A percentile compares a stretch with the other conserved stretches of the same genome.
Evolutionary conservation across 495 filamentous ascomycete species (phyloP).

Genomic region (Aspergillus biplanus): DNA sequence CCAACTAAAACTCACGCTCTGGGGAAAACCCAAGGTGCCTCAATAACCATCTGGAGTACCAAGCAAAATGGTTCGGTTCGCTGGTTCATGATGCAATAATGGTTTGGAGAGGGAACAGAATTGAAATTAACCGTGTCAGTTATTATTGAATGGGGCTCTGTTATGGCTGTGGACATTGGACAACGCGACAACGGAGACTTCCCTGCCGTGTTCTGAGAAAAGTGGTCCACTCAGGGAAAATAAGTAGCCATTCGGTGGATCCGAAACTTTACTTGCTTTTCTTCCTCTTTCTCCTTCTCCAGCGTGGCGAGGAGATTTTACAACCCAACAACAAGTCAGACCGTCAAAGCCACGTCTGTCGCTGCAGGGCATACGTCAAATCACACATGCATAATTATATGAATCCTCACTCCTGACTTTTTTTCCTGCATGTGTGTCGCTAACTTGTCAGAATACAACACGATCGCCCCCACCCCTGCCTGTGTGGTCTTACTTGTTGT

Average conservation of each 20-base stretch:
- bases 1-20: neutral
- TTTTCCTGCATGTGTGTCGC: too few species aligned
- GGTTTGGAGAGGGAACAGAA: too few species aligned
- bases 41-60: neutral
- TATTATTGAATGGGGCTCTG: too few species aligned
- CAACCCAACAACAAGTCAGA: neutral
- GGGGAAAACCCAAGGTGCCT: neutral
- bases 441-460: neutral
- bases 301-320: neutral
- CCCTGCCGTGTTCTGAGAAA: neutral
- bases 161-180: too few species aligned
- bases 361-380: conserved; percentile 1
- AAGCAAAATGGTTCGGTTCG: neutral
- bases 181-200: neutral
- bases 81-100: too few species aligned
- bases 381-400: neutral
- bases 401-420: too few species aligned
- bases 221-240: neutral
- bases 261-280: neutral
- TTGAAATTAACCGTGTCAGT: too few species aligned
- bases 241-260: neutral
- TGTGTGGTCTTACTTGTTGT: neutral
- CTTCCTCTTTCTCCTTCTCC: neutral
- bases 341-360: neutral
- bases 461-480: neutral